These are phyloP conservation scores for Yamadazyma laniorum DNA, from an alignment of 805 yeast species.

Conservation along the genomic window DNA sequence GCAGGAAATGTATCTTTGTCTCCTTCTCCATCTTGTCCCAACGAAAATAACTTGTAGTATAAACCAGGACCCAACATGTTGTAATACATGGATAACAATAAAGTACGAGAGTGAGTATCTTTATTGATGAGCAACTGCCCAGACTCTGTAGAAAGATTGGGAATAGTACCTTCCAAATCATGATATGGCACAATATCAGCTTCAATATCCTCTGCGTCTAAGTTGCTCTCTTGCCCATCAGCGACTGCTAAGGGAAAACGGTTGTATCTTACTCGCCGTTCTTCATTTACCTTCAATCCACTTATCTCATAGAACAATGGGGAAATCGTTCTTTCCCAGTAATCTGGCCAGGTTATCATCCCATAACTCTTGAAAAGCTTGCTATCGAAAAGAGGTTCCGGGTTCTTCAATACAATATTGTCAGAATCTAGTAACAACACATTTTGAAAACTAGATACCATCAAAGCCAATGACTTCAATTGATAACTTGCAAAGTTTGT, in stretches of 20 bases:
- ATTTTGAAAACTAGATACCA: constrained; percentile 34
- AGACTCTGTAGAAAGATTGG: constrained; percentile 67
- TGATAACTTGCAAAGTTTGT: constrained; percentile 61
- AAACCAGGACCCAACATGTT: constrained; percentile 61
- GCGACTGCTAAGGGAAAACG: constrained; percentile 24
- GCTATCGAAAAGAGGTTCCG: constrained; percentile 30
- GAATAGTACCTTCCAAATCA: constrained; percentile 65
- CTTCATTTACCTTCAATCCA: constrained; percentile 27
- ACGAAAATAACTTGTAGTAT: constrained; percentile 58
- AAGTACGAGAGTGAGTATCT: constrained; percentile 52
- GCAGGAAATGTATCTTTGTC: constrained; percentile 38
- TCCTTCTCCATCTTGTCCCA: constrained; percentile 47
- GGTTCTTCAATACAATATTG: constrained; percentile 28
- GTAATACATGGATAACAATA: constrained; percentile 62
- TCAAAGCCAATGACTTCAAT: constrained; percentile 56
- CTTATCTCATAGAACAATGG: constrained; percentile 38
- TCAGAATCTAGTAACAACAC: constrained; percentile 36
- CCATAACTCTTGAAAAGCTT: constrained; percentile 28
- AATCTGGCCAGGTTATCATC: constrained; percentile 45
- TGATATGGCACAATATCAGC: constrained; percentile 45
- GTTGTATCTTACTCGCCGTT: constrained; percentile 25
- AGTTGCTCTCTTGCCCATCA: constrained; percentile 11
- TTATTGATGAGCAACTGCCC: constrained; percentile 66
- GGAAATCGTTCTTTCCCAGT: constrained; percentile 39
- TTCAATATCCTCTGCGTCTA: constrained; percentile 11